Conservation (phyloP, 768 basidiomycete species). For the Mycena chlorophos region DNA sequence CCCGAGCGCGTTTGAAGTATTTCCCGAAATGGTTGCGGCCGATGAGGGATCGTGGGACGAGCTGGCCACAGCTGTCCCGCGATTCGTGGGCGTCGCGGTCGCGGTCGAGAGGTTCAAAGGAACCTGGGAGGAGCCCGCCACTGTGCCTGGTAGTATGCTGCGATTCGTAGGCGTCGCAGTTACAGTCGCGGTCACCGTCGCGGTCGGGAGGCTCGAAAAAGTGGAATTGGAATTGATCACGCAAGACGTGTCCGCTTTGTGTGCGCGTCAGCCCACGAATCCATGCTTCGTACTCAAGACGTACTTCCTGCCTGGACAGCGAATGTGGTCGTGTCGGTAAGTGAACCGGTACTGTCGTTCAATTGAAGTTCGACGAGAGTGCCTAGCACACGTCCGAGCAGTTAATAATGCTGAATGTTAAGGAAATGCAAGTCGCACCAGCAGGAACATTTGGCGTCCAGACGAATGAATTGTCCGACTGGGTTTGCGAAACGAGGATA, state of each 20-base stretch:
- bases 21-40: too few relatives aligned
- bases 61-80: too few relatives aligned
- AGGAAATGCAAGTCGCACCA: background rate
- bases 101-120: too few relatives aligned
- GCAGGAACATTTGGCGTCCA: slow-evolving; percentile 12
- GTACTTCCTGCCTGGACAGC: slow-evolving; percentile 8
- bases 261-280: background rate
- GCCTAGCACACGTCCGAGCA: background rate
- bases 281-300: background rate
- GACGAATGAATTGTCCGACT: background rate
- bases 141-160: too few relatives aligned
- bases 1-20: too few relatives aligned
- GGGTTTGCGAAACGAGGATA: background rate
- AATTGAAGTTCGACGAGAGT: background rate
- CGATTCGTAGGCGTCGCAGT: too few relatives aligned
- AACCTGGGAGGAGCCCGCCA: too few relatives aligned
- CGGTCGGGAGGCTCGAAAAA: background rate
- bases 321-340: slow-evolving; percentile 4
- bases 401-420: background rate
- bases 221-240: background rate
- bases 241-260: slow-evolving; percentile 11
- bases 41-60: too few relatives aligned
- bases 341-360: slow-evolving; percentile 5
- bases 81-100: too few relatives aligned
- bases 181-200: too few relatives aligned